Evolutionary conservation across 2,329 filamentous ascomycete genomes (phyloP).

Genomic region (Podosphaera aphanis): DNA sequence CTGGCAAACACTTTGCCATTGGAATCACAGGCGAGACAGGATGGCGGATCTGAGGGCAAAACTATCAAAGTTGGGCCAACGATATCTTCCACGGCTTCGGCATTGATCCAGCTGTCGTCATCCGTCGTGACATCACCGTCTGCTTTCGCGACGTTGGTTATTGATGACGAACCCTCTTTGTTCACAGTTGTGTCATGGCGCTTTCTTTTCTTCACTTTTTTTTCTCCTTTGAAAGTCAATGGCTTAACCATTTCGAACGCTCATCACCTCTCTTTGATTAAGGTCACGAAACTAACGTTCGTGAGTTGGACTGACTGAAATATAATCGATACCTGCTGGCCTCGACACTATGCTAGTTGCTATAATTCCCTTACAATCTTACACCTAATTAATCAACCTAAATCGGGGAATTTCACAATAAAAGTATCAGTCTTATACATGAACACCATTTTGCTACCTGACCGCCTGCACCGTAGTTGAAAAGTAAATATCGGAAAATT

Average conservation of each 20-base stretch:
- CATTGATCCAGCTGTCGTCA: constrained; percentile 82
- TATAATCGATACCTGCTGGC: too few relatives aligned
- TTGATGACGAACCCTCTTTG: constrained; percentile 8
- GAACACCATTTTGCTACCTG: not conserved
- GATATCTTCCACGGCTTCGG: constrained; percentile 50
- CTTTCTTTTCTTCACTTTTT: constrained; percentile 83
- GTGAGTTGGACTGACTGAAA: too few relatives aligned
- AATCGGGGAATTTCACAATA: too few relatives aligned
- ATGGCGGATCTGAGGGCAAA: constrained; percentile 48
- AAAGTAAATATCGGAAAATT: too few relatives aligned
- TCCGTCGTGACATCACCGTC: constrained; percentile 17
- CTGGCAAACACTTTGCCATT: constrained; percentile 70
- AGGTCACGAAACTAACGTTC: too few relatives aligned
- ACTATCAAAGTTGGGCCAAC: constrained; percentile 65
- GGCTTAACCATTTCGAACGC: constrained; percentile 53
- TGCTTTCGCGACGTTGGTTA: constrained; percentile 6
- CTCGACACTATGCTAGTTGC: too few relatives aligned
- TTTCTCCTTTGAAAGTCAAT: constrained; percentile 90
- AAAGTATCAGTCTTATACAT: too few relatives aligned
- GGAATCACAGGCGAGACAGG: constrained; percentile 64
- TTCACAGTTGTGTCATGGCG: constrained; percentile 24
- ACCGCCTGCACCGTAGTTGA: too few relatives aligned
- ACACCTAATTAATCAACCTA: too few relatives aligned
- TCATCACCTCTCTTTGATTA: not conserved
- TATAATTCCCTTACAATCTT: too few relatives aligned